Evolutionary conservation across 306 rosid genomes (phyloP).

Genomic region (Amphicarpaea edgeworthii): DNA sequence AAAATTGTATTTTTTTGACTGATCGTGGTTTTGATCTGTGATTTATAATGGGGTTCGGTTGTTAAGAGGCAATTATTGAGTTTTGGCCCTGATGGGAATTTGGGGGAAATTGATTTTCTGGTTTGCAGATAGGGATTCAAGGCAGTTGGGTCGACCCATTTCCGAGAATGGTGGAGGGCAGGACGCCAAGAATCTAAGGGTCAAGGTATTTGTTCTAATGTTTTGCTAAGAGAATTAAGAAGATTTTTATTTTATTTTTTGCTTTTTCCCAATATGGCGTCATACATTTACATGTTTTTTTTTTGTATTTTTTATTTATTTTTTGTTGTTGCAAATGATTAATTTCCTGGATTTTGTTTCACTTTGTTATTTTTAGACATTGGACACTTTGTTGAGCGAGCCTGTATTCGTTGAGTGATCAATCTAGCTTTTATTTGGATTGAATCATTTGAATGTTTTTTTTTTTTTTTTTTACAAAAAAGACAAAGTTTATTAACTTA

Average conservation of each 20-base stretch:
- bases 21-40: slow-evolving; percentile 41
- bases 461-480: background rate
- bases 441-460: background rate
- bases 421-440: slow-evolving; percentile 33
- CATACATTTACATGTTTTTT: background rate
- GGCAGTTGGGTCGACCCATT: slow-evolving; percentile 67
- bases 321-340: slow-evolving; percentile 10
- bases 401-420: slow-evolving; percentile 3
- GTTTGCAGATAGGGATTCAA: slow-evolving; percentile 74
- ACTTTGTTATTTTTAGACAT: background rate
- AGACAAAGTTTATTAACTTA: background rate
- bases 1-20: background rate
- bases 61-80: slow-evolving; percentile 16
- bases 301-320: too few species aligned
- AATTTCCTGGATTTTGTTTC: slow-evolving; percentile 32
- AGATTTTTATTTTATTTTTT: too few species aligned
- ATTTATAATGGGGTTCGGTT: slow-evolving; percentile 45
- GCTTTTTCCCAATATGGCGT: too few species aligned
- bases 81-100: slow-evolving; percentile 41
- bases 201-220: slow-evolving; percentile 67
- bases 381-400: background rate
- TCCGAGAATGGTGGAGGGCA: slow-evolving; percentile 68
- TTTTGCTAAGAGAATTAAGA: slow-evolving; percentile 14
- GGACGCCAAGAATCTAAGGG: slow-evolving; percentile 89
- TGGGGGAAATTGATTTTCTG: slow-evolving; percentile 48